A percentile compares a stretch with the other conserved stretches of the same genome.
Conservation (phyloP, 2,329 filamentous ascomycete species). For the Graphiopsis chlorocephala region DNA sequence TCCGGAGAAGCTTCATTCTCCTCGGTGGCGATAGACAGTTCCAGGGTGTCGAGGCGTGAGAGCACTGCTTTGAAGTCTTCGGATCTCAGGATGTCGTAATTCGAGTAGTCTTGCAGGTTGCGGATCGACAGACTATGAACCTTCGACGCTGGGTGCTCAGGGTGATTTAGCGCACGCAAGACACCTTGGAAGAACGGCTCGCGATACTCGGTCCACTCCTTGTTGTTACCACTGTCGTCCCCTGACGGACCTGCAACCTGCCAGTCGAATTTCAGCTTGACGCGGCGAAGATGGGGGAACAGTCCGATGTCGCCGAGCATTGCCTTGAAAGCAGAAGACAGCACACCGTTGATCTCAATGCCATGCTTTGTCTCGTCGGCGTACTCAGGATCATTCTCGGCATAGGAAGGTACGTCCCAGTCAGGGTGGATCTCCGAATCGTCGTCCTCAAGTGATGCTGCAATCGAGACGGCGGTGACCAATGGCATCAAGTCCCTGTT, state of each 20-base stretch:
- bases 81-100: slow-evolving; percentile 16
- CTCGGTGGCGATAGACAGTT: slow-evolving; percentile 26
- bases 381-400: not conserved
- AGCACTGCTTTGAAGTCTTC: slow-evolving; percentile 23
- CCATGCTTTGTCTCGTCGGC: not conserved
- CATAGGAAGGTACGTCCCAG: not conserved
- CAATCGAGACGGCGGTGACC: not conserved
- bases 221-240: not conserved
- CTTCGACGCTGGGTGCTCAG: slow-evolving; percentile 14
- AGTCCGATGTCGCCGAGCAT: not conserved
- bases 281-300: not conserved
- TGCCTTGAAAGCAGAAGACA: not conserved
- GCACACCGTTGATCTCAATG: not conserved
- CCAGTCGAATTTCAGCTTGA: not conserved
- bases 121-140: slow-evolving; percentile 24
- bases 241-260: not conserved
- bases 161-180: not conserved
- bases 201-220: not conserved
- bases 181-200: not conserved
- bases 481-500: not conserved
- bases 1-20: slow-evolving; percentile 20
- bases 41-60: slow-evolving; percentile 19
- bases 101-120: slow-evolving; percentile 26
- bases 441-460: not conserved
- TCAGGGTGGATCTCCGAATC: not conserved